Base-by-base conservation (phyloP, 1,139 yeast genomes). In the Debaryomyces nepalensis region DNA sequence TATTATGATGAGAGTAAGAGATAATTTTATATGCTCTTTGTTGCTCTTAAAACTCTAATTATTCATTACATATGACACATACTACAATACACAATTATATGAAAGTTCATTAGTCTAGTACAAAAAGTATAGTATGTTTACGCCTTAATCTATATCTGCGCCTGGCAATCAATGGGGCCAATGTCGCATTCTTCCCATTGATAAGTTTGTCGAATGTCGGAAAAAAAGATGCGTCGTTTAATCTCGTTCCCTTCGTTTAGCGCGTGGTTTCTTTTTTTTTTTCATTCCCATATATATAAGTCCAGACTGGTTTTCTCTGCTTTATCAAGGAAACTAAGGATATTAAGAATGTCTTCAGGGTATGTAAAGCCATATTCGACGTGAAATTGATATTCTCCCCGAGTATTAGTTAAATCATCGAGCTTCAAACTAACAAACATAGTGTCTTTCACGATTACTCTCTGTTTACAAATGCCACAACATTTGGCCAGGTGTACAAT, bases 391-490 rank as follows among this genome's bases (percentile, higher is more conserved):
- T 8, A 8, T 19, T 11, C 8, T 2, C 15, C 21, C 9, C 8
- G 18, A 30, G 16, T 12, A 10, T 23, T 10, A 26, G 22, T 12
- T 15, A n/a, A 18, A 24, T 8, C 22, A 4, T 21, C 3, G 18
- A 34, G 16, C 23, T 29, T n/a, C n/a, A 16, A 46, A 39, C 41
- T 39, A 39, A 39, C 41, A 29, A 11, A 5, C 16, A 57, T 27
- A 54, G 59, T 44, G 79, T 73, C 18, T 73, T 63, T 51, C 58
- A 64, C 56, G 75, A 73, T 54, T 73, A 71, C 53, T 60, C 74
- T 18, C 56, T 65, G 33, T 73, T 73, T 49, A 46, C 59, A 45
- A 70, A 72, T 53, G 68, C 58, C 44, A 70, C 76, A 44, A 59
- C 72, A 10, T 63, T 72, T 38, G 53, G 61, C 21, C 73, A 64